These are phyloP conservation scores for Ophioceras dolichostomum DNA, from an alignment of 2,329 filamentous ascomycete genomes.

Conservation along the genomic window DNA sequence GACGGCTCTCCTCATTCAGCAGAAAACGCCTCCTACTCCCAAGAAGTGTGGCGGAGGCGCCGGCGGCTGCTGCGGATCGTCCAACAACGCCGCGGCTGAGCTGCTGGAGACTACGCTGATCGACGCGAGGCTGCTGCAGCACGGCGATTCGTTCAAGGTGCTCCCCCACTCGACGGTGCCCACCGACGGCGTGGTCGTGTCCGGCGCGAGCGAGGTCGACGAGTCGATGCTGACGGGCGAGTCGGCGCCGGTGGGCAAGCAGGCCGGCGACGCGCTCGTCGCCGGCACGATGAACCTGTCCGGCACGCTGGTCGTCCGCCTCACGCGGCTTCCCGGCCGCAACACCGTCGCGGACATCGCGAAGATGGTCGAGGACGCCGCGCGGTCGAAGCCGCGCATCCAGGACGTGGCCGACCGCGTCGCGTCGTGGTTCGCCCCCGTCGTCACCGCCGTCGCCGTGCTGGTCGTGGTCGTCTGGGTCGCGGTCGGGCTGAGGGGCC, in stretches of 20 bases:
- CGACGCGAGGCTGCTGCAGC: constrained; percentile 55
- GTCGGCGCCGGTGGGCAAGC: constrained; percentile 46
- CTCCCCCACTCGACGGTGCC: constrained; percentile 44
- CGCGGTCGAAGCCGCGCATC: constrained; percentile 34
- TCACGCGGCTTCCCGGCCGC: constrained; percentile 31
- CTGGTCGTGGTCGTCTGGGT: constrained; percentile 37
- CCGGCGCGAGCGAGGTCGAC: constrained; percentile 54
- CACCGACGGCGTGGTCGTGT: constrained; percentile 56
- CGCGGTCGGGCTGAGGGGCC: constrained; percentile 11
- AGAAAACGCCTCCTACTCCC: neutral
- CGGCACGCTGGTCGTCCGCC: constrained; percentile 26
- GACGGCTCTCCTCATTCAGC: constrained; percentile 38
- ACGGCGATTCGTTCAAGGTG: constrained; percentile 55
- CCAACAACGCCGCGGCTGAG: neutral
- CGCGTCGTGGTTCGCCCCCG: constrained; percentile 39
- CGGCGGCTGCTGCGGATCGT: no score
- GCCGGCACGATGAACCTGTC: constrained; percentile 41
- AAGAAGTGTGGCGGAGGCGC: constrained; percentile 1
- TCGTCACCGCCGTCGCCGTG: constrained; percentile 28
- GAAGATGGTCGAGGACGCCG: constrained; percentile 37
- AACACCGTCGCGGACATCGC: constrained; percentile 45
- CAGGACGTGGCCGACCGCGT: constrained; percentile 41
- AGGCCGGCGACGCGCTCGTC: constrained; percentile 30
- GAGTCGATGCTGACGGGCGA: constrained; percentile 75
- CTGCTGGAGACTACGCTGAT: no score